Percentiles rank a stretch among this genome's conserved stretches.
Evolutionary conservation across 2,329 filamentous ascomycete genomes (phyloP).

Genomic region (Metarhizium anisopliae): DNA sequence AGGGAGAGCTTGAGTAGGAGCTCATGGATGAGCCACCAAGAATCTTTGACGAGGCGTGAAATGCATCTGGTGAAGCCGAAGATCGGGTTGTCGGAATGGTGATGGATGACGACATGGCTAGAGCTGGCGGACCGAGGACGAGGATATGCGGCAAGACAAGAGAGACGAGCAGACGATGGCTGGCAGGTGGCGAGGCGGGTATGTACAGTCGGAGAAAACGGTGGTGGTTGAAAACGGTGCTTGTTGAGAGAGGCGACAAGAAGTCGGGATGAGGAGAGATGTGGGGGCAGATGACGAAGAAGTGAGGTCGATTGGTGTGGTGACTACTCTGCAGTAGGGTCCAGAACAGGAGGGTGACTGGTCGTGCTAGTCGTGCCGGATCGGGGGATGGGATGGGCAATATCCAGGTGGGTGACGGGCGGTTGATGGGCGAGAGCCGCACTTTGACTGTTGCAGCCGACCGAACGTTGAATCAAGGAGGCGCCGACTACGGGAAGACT

Average conservation of each 20-base stretch:
- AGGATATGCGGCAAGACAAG: background rate
- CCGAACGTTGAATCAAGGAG: background rate
- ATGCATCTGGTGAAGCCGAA: slow-evolving; percentile 22
- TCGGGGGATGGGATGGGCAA: background rate
- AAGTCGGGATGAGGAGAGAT: background rate
- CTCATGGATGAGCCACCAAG: slow-evolving; percentile 35
- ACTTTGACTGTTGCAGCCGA: background rate
- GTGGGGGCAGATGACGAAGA: background rate
- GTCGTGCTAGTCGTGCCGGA: background rate
- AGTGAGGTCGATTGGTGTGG: background rate
- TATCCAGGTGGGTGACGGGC: background rate
- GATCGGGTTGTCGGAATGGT: slow-evolving; percentile 47
- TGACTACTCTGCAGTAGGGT: background rate
- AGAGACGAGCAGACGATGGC: background rate
- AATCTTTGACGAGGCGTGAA: slow-evolving; percentile 34
- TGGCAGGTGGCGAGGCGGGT: background rate
- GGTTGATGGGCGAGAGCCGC: background rate
- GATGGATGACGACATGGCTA: slow-evolving; percentile 58
- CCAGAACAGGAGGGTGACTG: background rate
- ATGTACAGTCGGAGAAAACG: background rate
- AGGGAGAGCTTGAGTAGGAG: slow-evolving; percentile 31
- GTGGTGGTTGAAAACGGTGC: background rate
- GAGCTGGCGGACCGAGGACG: slow-evolving; percentile 1
- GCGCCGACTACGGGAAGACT: slow-evolving; percentile 6
- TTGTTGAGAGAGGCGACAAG: background rate